A percentile compares a stretch with the other conserved stretches of the same genome.
These are phyloP conservation scores for Pleurotus djamor DNA, from an alignment of 768 basidiomycete genomes.

Conservation along the genomic window DNA sequence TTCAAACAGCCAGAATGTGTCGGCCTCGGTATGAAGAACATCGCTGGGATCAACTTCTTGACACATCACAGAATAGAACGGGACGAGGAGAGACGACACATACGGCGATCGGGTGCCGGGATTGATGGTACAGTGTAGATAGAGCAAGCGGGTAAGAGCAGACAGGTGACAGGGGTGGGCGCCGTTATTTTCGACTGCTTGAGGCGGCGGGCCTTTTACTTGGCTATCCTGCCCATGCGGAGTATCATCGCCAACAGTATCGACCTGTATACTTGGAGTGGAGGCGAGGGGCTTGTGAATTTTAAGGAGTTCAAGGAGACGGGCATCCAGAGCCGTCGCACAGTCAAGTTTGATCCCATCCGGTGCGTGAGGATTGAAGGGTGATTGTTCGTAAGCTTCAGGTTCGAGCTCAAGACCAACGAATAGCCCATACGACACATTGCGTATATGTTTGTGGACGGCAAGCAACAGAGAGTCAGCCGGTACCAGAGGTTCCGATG, in stretches of 20 bases:
- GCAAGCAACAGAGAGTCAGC: conserved; percentile 48
- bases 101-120: conserved; percentile 69
- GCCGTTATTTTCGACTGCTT: conserved; percentile 37
- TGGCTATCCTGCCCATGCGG: conserved; percentile 19
- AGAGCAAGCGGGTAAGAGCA: conserved; percentile 67
- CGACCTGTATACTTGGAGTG: conserved; percentile 35
- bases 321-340: conserved; percentile 51
- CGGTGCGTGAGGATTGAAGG: conserved; percentile 45
- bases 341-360: conserved; percentile 46
- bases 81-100: conserved; percentile 66
- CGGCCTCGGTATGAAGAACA: conserved; percentile 69
- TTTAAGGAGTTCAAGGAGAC: conserved; percentile 32
- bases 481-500: conserved; percentile 31
- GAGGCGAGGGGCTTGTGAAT: conserved; percentile 33
- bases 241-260: conserved; percentile 24
- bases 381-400: conserved; percentile 40
- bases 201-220: conserved; percentile 46
- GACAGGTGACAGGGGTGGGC: conserved; percentile 61
- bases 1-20: conserved; percentile 83
- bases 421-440: conserved; percentile 51
- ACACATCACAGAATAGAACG: conserved; percentile 59
- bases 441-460: conserved; percentile 54
- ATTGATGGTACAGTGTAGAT: conserved; percentile 69
- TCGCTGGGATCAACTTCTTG: conserved; percentile 64
- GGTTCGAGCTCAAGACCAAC: conserved; percentile 49